Conservation (phyloP, 164 flowering plant species). For the Hamamelis virginiana region DNA sequence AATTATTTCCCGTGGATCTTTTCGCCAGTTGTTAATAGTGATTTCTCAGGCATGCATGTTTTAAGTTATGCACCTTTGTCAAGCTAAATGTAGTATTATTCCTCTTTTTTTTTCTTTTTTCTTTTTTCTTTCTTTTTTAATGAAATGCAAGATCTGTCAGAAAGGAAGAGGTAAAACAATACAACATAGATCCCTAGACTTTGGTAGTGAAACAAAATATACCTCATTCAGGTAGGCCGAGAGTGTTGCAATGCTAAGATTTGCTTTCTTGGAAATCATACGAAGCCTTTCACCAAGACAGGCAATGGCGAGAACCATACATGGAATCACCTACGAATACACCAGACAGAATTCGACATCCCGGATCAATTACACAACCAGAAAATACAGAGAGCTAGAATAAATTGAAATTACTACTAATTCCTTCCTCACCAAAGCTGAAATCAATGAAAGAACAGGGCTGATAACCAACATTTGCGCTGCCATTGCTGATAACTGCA, state of each 20-base stretch:
- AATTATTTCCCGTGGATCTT: too few species aligned
- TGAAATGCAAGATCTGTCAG: background rate
- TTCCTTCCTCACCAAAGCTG: slow-evolving; percentile 55
- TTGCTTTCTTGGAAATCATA: slow-evolving; percentile 63
- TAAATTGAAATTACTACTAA: background rate
- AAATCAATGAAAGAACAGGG: slow-evolving; percentile 58
- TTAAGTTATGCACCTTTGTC: background rate
- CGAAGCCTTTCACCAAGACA: slow-evolving; percentile 79
- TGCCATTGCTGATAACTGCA: slow-evolving; percentile 84
- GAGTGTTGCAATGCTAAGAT: slow-evolving; percentile 61
- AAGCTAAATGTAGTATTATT: background rate
- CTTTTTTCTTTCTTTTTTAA: background rate
- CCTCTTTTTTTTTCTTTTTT: too few species aligned
- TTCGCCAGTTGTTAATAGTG: too few species aligned
- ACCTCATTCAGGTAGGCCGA: slow-evolving; percentile 96
- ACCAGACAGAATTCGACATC: slow-evolving; percentile 2
- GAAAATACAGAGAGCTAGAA: background rate
- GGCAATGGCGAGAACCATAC: slow-evolving; percentile 55
- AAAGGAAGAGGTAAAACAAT: background rate
- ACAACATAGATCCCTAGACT: too few species aligned
- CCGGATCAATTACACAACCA: slow-evolving; percentile 1
- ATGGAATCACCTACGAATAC: slow-evolving; percentile 64
- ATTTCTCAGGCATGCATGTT: background rate
- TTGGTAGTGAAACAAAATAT: background rate
- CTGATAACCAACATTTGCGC: slow-evolving; percentile 78